Evolutionary conservation across 2,329 filamentous ascomycete species (phyloP), one percentile per base, ranked within the genome.

Genomic region (Aspergillus fijiensis): DNA sequence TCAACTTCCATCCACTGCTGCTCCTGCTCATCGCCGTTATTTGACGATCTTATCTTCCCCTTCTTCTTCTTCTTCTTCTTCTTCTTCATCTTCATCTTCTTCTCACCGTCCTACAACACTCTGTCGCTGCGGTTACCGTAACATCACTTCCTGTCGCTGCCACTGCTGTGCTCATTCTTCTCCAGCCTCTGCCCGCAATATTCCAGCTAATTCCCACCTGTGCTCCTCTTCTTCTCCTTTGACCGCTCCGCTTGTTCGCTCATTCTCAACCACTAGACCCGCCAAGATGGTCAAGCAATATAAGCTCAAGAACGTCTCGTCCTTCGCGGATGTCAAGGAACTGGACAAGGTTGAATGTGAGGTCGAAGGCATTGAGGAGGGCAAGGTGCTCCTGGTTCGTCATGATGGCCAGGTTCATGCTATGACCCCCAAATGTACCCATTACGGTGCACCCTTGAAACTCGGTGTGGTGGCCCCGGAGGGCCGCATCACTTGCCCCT

Each of bases 361-460:
- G 70, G 89, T 99, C 4, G 94, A 98, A 69, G 95, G 94, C 21
- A 82, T 99, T 49, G 88, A 94, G 59, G 87, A 85, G 42, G 91
- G 87, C 63, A 98, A 97, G 76, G 88, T 99, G 2, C 81, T 99
- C 5, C 83, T 99, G 4, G 82, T 95, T 65, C 96, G 96, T 72
- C 83, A 89, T 11, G 87, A 87, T 57, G 89, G 89, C 67, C 85
- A 89, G 67, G 80, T 94, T 16, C 88, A 93, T 72, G 95, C 93
- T 31, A 76, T 96, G 39, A 92, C 90, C 39, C 81, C 91, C 45
- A 95, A 89, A 67, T 99, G 95, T 73, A 88, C 86, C 14, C 94
- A 98, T 78, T 98, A 96, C 74, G 94, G 95, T 35, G 95, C 94
- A 47, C 95, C 95, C 14, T 79, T 99, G 65, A 86, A 87, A 56